Conservation (phyloP, 192 early-diverging fungal species). For the Podila clonocystis region DNA sequence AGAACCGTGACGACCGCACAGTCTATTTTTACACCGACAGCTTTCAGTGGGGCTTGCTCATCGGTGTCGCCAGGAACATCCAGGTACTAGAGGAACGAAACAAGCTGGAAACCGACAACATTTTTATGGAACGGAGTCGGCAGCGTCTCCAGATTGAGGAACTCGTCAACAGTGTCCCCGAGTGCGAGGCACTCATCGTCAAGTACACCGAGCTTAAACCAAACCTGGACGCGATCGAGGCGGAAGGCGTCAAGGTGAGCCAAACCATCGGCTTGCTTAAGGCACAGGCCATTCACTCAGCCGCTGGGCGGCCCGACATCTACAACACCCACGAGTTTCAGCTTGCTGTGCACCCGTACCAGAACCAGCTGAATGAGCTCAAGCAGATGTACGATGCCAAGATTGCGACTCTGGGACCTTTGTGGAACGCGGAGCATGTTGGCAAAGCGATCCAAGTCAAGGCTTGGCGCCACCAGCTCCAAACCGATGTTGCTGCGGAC, state of each 20-base stretch:
- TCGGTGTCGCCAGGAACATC: conserved; percentile 10
- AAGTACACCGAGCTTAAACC: neutral
- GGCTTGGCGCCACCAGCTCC: neutral
- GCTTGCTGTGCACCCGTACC: conserved; percentile 4
- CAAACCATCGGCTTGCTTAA: neutral
- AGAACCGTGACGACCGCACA: neutral
- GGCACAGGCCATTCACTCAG: neutral
- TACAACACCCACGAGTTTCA: conserved; percentile 11
- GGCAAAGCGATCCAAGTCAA: neutral
- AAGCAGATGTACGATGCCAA: conserved; percentile 3
- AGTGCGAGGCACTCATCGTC: conserved; percentile 1
- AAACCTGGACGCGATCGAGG: neutral
- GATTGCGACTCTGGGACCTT: neutral
- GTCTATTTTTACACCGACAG: neutral
- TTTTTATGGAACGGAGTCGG: neutral
- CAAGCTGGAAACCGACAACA: neutral
- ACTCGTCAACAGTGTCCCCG: neutral
- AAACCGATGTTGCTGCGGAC: neutral
- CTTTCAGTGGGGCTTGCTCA: neutral
- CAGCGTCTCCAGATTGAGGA: neutral
- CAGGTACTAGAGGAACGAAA: neutral
- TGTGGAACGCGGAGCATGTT: conserved; percentile 1
- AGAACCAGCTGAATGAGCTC: neutral
- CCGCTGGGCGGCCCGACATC: neutral
- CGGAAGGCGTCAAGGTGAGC: neutral